phyloP scores from a whole-genome alignment of 495 filamentous ascomycete genomes.

The Daldinia concentrica region DNA sequence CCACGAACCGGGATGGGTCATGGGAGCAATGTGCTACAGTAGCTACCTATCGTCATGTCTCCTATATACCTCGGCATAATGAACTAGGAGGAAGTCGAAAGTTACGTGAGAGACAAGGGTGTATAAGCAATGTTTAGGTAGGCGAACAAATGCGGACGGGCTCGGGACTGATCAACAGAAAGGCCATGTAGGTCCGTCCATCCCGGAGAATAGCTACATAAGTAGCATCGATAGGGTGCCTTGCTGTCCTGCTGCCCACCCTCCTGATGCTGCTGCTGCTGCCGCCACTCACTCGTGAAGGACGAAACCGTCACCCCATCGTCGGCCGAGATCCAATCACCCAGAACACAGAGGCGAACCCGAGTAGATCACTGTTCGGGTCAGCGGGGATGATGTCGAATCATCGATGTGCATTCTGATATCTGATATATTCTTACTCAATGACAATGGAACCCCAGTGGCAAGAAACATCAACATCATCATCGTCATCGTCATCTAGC shows the following conservation, averaged over 20 bases:
- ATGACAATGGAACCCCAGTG: conserved; percentile 26
- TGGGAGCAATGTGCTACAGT: conserved; percentile 13
- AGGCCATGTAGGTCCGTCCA: conserved; percentile 22
- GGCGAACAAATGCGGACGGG: conserved; percentile 15
- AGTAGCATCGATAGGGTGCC: conserved; percentile 32
- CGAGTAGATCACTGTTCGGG: conserved; percentile 20
- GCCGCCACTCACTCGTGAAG: not conserved
- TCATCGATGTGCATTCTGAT: conserved; percentile 40
- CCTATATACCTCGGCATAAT: conserved; percentile 18
- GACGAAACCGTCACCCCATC: conserved; percentile 25
- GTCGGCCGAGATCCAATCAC: conserved; percentile 39
- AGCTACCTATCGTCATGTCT: not conserved
- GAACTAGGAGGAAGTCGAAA: conserved; percentile 23
- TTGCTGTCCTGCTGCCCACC: conserved; percentile 8
- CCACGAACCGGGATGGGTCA: conserved; percentile 38
- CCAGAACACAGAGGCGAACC: conserved; percentile 29
- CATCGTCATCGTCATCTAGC: not conserved
- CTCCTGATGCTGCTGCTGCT: conserved; percentile 1
- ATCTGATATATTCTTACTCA: conserved; percentile 34
- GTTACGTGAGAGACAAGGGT: conserved; percentile 27
- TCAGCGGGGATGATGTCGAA: conserved; percentile 29
- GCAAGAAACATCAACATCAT: conserved; percentile 6
- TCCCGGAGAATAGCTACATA: conserved; percentile 31
- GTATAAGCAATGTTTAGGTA: conserved; percentile 19
- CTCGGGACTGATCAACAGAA: conserved; percentile 14